phyloP scores from a whole-genome alignment of 2,329 filamentous ascomycete species.

The Nemania diffusa region DNA sequence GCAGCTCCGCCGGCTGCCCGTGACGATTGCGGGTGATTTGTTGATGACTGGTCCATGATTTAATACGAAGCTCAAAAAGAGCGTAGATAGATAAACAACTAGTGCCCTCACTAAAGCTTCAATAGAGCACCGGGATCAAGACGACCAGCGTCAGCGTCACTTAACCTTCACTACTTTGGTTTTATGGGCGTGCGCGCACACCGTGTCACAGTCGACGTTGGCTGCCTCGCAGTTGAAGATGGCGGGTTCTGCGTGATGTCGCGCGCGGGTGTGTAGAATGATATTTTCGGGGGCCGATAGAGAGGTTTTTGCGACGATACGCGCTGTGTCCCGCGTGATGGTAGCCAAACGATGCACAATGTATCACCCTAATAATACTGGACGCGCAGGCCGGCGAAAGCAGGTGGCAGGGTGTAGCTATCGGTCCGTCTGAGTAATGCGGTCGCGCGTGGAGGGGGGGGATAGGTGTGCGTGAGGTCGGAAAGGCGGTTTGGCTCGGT shows the following conservation, averaged over 20 bases:
- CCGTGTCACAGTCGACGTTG: slow-evolving; percentile 25
- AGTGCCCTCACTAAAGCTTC: slow-evolving; percentile 15
- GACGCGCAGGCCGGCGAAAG: slow-evolving; percentile 17
- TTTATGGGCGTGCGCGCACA: slow-evolving; percentile 24
- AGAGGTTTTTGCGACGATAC: slow-evolving; percentile 27
- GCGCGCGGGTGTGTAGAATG: not conserved
- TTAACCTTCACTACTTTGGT: slow-evolving; percentile 23
- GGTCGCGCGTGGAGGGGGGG: slow-evolving; percentile 4
- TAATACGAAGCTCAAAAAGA: slow-evolving; percentile 14
- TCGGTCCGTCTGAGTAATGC: slow-evolving; percentile 27
- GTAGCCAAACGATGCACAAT: slow-evolving; percentile 29
- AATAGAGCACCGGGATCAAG: slow-evolving; percentile 18
- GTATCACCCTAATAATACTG: slow-evolving; percentile 30
- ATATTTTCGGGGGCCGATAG: slow-evolving; percentile 11
- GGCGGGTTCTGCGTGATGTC: slow-evolving; percentile 14
- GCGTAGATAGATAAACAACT: slow-evolving; percentile 13
- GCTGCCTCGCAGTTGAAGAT: slow-evolving; percentile 12
- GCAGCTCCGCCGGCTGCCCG: slow-evolving; percentile 41
- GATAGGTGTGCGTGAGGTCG: slow-evolving; percentile 28
- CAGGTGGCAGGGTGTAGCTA: slow-evolving; percentile 30
- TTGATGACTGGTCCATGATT: slow-evolving; percentile 66
- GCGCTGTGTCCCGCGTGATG: slow-evolving; percentile 25
- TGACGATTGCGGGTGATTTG: slow-evolving; percentile 66
- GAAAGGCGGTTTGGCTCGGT: slow-evolving; percentile 21
- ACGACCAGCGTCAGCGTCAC: slow-evolving; percentile 29